Evolutionary conservation across 352 stramenopile genomes (phyloP).

Genomic region (Pythium pectinolyticum): DNA sequence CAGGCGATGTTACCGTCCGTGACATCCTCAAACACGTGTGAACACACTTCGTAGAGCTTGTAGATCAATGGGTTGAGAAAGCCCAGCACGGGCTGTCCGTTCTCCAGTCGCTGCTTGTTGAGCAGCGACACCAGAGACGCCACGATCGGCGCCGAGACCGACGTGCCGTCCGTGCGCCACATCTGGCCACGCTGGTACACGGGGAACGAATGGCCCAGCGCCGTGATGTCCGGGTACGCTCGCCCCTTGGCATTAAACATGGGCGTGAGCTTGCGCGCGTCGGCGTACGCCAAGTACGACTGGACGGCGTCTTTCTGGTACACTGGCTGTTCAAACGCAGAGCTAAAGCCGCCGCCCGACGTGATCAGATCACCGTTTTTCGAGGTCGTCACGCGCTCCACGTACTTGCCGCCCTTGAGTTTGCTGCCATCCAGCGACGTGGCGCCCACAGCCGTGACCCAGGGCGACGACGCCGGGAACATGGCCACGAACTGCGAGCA

Average conservation of each 20-base stretch:
- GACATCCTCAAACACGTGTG: slow-evolving; percentile 73
- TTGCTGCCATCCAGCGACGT: slow-evolving; percentile 38
- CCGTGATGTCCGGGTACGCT: slow-evolving; percentile 67
- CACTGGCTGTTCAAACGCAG: slow-evolving; percentile 42
- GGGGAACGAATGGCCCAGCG: slow-evolving; percentile 61
- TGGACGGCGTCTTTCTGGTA: slow-evolving; percentile 50
- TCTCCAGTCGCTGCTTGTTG: slow-evolving; percentile 48
- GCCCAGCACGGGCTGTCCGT: slow-evolving; percentile 42
- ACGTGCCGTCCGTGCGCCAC: slow-evolving; percentile 65
- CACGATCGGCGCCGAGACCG: slow-evolving; percentile 66
- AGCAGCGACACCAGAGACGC: slow-evolving; percentile 62
- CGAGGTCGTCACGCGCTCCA: slow-evolving; percentile 53
- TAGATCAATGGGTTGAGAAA: slow-evolving; percentile 80
- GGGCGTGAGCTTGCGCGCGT: slow-evolving; percentile 23
- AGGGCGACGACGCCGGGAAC: slow-evolving; percentile 77
- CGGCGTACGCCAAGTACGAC: slow-evolving; percentile 36
- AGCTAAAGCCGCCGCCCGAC: slow-evolving; percentile 72
- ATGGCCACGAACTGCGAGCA: slow-evolving; percentile 62
- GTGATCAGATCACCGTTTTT: slow-evolving; percentile 59
- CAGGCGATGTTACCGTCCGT: slow-evolving; percentile 62
- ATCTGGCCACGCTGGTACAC: slow-evolving; percentile 58
- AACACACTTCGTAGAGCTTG: slow-evolving; percentile 51
- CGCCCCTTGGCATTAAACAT: slow-evolving; percentile 48
- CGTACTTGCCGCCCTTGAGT: slow-evolving; percentile 36
- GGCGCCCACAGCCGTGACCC: slow-evolving; percentile 63